Evolutionary conservation across 108 stramenopile species (phyloP), one percentile per base, ranked within the genome.

Genomic region (Fragilaria radians): DNA sequence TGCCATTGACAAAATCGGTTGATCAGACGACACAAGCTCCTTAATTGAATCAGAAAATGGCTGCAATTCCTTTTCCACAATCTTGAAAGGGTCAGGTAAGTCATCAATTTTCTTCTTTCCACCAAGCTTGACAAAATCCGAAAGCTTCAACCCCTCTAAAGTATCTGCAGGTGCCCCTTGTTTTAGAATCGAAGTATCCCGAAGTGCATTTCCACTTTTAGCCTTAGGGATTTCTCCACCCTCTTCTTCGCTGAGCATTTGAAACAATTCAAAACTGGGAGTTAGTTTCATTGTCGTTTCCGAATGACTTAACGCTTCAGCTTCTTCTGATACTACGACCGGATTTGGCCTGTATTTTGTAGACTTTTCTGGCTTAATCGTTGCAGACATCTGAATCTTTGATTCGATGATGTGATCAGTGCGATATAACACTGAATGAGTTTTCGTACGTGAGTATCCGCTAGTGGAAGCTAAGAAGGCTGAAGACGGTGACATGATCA

Each of bases 1-100:
- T 48, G 97, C 98, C 88, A 91, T 95, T 49, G 86, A 85, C 18
- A 99, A 78, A 58, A 99, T 93, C 1, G 98, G 97, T 57, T 96
- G 94, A 54, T 99, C 97, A 34, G 94, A 79, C 25, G 91, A 95
- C 3, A 99, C 95, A 22, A 99, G 81, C 57, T 96, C 95, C 58
- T 93, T 94, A 69, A 99, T 96, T 27, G 81, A 89, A 57, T 96
- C 95, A 3, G 89, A 74, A 58, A 99, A 95, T 1, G 96, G 95
- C 52, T 89, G 77, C 23, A 99, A 62, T 56, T 99, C 97, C 46
- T 90, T 80, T 68, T 93, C 86, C 3, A 90, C 88, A 70, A 93
- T 77, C 64, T 84, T 76, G 72, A 93, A 93, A 5, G 92, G 92
- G 59, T 93, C 90, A 0, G 86, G 90, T 14, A 91, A 59, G 3